phyloP scores from a whole-genome alignment of 2,329 filamentous ascomycete species.

The Dactylella cylindrospora region DNA sequence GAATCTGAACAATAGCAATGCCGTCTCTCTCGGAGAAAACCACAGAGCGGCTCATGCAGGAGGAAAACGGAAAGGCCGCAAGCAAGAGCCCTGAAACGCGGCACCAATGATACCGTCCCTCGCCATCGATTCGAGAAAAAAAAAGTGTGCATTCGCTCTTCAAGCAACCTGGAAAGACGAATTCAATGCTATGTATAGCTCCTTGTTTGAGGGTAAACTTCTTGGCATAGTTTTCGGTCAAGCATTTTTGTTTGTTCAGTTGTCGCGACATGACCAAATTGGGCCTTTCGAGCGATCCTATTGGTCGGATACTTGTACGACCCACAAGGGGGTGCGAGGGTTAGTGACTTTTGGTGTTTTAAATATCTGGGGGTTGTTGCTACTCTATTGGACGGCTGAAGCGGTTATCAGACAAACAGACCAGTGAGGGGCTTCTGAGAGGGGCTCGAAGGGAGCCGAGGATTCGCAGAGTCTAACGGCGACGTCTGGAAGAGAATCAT shows the following conservation, averaged over 20 bases:
- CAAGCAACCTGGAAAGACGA: neutral
- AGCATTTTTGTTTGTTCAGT: slow-evolving; percentile 7
- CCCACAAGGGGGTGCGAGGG: slow-evolving; percentile 24
- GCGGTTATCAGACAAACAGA: slow-evolving; percentile 20
- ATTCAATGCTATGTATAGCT: too few species aligned
- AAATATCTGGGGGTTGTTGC: slow-evolving; percentile 1
- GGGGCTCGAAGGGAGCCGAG: neutral
- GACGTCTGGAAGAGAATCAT: neutral
- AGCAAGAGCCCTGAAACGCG: neutral
- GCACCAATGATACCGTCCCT: slow-evolving; percentile 12
- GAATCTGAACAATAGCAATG: too few species aligned
- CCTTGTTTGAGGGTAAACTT: neutral
- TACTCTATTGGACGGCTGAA: slow-evolving; percentile 32
- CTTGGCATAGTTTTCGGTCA: slow-evolving; percentile 10
- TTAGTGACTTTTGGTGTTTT: slow-evolving; percentile 23
- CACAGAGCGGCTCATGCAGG: too few species aligned
- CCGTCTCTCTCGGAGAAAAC: slow-evolving; percentile 2
- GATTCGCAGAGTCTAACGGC: neutral
- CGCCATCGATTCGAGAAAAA: neutral
- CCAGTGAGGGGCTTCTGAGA: neutral
- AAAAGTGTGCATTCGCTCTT: slow-evolving; percentile 3
- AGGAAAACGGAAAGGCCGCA: too few species aligned
- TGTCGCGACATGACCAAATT: slow-evolving; percentile 7
- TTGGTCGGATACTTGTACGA: slow-evolving; percentile 29
- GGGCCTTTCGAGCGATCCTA: slow-evolving; percentile 13